These are phyloP conservation scores for Allium sativum DNA, from an alignment of 106 monocot genomes.

Conservation along the genomic window DNA sequence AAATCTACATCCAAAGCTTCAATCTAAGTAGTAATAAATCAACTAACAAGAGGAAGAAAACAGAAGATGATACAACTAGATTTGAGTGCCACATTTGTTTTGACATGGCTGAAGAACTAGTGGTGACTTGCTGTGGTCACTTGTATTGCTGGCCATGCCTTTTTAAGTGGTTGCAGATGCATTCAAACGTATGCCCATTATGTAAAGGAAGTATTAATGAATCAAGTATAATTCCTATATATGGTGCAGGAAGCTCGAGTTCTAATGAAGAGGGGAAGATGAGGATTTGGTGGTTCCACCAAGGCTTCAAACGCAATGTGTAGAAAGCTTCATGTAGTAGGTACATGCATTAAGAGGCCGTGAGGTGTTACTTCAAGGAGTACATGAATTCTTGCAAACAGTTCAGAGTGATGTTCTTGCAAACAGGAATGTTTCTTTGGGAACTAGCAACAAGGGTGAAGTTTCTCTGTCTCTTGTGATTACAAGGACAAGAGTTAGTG, in stretches of 20 bases:
- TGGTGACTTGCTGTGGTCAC: conserved; percentile 11
- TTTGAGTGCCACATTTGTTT: conserved; percentile 10
- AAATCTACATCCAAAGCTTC: too few species aligned
- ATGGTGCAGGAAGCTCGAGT: conserved; percentile 2
- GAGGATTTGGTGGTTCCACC: conserved; percentile 1
- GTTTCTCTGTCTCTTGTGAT: too few species aligned
- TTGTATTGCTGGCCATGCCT: conserved; percentile 12
- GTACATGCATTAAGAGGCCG: not conserved
- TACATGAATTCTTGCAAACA: not conserved
- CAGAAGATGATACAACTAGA: not conserved
- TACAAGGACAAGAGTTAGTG: too few species aligned
- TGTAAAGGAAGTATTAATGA: conserved; percentile 9
- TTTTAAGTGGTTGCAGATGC: conserved; percentile 1
- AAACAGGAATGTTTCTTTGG: too few species aligned
- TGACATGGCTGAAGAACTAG: conserved; percentile 4
- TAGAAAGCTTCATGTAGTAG: conserved; percentile 6
- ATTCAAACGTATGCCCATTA: conserved; percentile 1
- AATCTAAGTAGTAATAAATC: too few species aligned
- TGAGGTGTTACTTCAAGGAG: not conserved
- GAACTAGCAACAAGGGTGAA: too few species aligned
- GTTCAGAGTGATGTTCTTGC: too few species aligned
- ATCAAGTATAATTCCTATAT: conserved; percentile 2
- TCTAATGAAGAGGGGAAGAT: not conserved
- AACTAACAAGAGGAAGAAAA: not conserved
- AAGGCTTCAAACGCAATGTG: not conserved